Evolutionary conservation across 106 monocot species (phyloP).

Genomic region (Platanthera guangdongensis): DNA sequence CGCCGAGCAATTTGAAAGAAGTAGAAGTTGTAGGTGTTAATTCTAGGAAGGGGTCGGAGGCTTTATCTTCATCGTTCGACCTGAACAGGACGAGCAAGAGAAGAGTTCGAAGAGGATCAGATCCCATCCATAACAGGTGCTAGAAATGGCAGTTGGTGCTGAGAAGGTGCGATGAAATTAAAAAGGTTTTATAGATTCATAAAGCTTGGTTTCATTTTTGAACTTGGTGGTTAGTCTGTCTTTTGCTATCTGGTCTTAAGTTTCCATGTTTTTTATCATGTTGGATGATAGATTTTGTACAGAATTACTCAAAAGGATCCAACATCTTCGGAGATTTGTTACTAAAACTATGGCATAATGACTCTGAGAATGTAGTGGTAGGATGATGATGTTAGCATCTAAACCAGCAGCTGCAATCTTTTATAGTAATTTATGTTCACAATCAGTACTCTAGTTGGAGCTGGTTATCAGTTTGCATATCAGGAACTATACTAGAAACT

Average conservation of each 20-base stretch:
- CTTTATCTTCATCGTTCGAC: constrained; percentile 30
- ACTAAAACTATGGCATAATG: not conserved
- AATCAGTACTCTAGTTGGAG: not conserved
- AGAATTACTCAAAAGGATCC: constrained; percentile 18
- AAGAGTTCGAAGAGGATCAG: constrained; percentile 61
- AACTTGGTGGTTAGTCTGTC: not conserved
- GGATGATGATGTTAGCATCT: not conserved
- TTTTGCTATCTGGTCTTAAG: not conserved
- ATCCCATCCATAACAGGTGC: constrained; percentile 80
- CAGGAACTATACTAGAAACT: not conserved
- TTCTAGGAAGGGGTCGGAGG: constrained; percentile 13
- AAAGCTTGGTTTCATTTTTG: constrained; percentile 8
- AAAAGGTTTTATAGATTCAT: constrained; percentile 11
- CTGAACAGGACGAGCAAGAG: constrained; percentile 53
- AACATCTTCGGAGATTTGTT: not conserved
- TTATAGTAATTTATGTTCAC: not conserved
- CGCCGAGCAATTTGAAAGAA: constrained; percentile 4
- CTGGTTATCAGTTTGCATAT: not conserved
- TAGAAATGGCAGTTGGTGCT: constrained; percentile 10
- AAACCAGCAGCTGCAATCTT: not conserved
- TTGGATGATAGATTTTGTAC: constrained; percentile 31
- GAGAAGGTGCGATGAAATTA: not conserved
- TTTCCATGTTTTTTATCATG: not conserved
- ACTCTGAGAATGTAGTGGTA: not conserved
- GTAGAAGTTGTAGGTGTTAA: constrained; percentile 12